Conservation (phyloP, 2,329 filamentous ascomycete genomes). For the Botrytis fragariae region DNA sequence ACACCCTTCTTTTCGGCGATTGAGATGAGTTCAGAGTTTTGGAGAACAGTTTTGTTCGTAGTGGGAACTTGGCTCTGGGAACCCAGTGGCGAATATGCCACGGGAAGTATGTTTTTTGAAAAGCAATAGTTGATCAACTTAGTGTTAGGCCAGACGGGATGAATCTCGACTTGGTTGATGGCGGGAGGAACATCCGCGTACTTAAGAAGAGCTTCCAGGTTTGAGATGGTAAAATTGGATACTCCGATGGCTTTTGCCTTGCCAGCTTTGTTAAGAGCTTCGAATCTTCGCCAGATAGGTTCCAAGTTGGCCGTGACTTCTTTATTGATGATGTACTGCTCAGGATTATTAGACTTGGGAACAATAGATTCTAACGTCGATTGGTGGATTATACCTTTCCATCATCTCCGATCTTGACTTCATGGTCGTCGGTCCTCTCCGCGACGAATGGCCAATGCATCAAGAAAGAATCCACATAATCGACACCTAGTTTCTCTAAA, state of each 20-base stretch:
- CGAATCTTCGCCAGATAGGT: conserved; percentile 70
- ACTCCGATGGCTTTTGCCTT: conserved; percentile 59
- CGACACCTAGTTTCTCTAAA: conserved; percentile 67
- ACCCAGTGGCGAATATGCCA: conserved; percentile 69
- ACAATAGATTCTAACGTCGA: conserved; percentile 4
- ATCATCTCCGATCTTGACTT: conserved; percentile 49
- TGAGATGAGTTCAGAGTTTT: conserved; percentile 55
- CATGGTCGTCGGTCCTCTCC: conserved; percentile 75
- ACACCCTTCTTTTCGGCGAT: conserved; percentile 62
- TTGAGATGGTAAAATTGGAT: conserved; percentile 55
- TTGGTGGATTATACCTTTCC: conserved; percentile 44
- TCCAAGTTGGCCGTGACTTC: conserved; percentile 62
- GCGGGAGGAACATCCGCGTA: conserved; percentile 48
- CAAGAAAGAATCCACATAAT: conserved; percentile 78
- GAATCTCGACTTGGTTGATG: conserved; percentile 63
- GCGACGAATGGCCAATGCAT: conserved; percentile 78
- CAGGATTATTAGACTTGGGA: conserved; percentile 18
- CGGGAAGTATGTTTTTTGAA: conserved; percentile 66
- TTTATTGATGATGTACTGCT: conserved; percentile 58
- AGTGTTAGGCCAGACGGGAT: conserved; percentile 69
- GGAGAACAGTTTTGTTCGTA: conserved; percentile 61
- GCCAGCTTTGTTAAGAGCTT: conserved; percentile 58
- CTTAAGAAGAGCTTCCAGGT: conserved; percentile 51
- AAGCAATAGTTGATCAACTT: conserved; percentile 68
- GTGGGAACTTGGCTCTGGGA: conserved; percentile 61